These are phyloP conservation scores for Kwoniella mangroviensis DNA, from an alignment of 768 basidiomycete genomes.

Conservation along the genomic window DNA sequence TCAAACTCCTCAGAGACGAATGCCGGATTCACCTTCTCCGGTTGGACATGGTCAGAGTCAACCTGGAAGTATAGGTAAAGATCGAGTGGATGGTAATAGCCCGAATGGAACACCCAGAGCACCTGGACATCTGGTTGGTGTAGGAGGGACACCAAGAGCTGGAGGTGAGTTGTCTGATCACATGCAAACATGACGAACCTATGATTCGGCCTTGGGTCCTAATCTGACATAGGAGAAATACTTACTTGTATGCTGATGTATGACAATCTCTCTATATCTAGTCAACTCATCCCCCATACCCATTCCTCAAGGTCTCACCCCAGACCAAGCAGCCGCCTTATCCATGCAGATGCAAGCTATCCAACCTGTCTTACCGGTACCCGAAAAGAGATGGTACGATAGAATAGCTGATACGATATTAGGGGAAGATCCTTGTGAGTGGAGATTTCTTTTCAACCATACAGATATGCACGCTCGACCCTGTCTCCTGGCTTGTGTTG, in stretches of 20 bases:
- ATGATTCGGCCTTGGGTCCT: no score
- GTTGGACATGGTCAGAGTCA: constrained; percentile 11
- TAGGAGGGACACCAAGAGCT: constrained; percentile 48
- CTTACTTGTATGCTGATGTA: no score
- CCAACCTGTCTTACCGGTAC: constrained; percentile 55
- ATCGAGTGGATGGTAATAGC: not conserved
- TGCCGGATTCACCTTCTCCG: constrained; percentile 27
- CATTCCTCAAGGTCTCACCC: constrained; percentile 40
- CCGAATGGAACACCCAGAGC: constrained; percentile 45
- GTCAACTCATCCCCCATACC: constrained; percentile 25
- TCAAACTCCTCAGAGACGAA: constrained; percentile 25
- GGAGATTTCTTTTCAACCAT: no score
- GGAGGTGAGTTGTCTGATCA: constrained; percentile 30
- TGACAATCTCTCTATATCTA: no score
- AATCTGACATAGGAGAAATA: no score
- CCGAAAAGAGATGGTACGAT: constrained; percentile 57
- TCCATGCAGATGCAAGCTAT: constrained; percentile 48
- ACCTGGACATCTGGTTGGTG: constrained; percentile 51
- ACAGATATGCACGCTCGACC: not conserved
- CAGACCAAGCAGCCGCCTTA: constrained; percentile 50
- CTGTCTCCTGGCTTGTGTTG: no score
- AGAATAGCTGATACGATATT: constrained; percentile 50
- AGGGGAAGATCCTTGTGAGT: constrained; percentile 55
- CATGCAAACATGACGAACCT: not conserved
- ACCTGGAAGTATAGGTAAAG: constrained; percentile 11